Evolutionary conservation across 139 green algal species (phyloP).

Genomic region (Desmodesmus armatus): DNA sequence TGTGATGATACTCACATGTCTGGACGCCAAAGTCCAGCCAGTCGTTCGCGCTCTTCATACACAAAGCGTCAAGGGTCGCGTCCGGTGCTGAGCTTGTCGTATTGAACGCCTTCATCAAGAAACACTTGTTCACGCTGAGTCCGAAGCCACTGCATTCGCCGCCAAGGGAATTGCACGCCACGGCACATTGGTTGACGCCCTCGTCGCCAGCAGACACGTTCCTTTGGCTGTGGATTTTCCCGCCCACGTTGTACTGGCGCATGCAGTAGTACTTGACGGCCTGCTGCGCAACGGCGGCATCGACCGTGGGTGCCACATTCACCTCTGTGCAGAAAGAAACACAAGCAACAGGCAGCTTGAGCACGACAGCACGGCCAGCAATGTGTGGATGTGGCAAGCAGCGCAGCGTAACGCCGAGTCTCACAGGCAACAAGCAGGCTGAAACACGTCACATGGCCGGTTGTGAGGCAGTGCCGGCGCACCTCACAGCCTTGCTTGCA

Average conservation of each 20-base stretch:
- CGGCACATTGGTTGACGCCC: constrained; percentile 11
- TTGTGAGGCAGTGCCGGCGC: no score
- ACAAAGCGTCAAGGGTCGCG: constrained; percentile 23
- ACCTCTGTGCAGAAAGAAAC: no score
- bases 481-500: no score
- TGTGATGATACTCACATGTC: constrained; percentile 30
- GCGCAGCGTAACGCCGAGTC: no score
- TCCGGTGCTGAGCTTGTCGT: constrained; percentile 24
- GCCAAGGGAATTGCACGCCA: constrained; percentile 19
- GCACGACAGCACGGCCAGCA: no score
- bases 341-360: no score
- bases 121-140: constrained; percentile 32
- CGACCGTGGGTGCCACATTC: not conserved
- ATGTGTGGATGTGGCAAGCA: no score
- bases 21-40: constrained; percentile 31
- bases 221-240: not conserved
- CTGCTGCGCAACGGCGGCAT: constrained; percentile 1
- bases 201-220: constrained; percentile 14
- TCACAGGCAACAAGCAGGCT: no score
- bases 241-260: constrained; percentile 40
- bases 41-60: constrained; percentile 37
- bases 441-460: no score
- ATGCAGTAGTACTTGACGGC: constrained; percentile 42
- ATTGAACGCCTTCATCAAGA: constrained; percentile 38
- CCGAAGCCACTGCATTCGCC: constrained; percentile 21